A percentile compares a stretch with the other conserved stretches of the same genome.
Evolutionary conservation across 345 rosid genomes (phyloP).

Genomic region (Triadica sebifera): DNA sequence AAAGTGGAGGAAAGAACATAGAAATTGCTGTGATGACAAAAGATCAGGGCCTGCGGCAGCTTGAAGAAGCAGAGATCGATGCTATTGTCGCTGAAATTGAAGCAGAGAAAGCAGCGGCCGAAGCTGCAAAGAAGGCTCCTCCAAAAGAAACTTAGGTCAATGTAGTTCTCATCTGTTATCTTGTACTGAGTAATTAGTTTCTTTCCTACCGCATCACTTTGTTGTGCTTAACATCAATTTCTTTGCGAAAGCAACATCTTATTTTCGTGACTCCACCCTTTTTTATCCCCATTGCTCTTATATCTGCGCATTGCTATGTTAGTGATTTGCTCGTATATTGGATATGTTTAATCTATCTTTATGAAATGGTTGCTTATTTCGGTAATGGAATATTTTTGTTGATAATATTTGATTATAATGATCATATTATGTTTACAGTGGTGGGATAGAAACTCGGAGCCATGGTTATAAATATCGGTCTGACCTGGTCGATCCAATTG

Average conservation of each 20-base stretch:
- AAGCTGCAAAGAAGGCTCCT: slow-evolving; percentile 93
- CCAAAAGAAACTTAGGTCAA: slow-evolving; percentile 24
- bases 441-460: not conserved
- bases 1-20: slow-evolving; percentile 96
- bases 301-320: not conserved
- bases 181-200: slow-evolving; percentile 1
- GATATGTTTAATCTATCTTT: not conserved
- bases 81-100: slow-evolving; percentile 87
- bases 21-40: slow-evolving; percentile 90
- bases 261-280: not conserved
- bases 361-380: not conserved
- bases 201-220: not conserved
- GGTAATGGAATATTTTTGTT: not conserved
- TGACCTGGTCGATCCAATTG: too few relatives aligned
- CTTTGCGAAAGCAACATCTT: not conserved
- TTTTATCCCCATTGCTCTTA: too few relatives aligned
- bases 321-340: not conserved
- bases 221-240: not conserved
- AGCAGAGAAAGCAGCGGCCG: slow-evolving; percentile 94
- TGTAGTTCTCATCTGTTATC: not conserved
- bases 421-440: too few relatives aligned
- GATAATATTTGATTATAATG: not conserved
- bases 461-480: too few relatives aligned
- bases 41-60: slow-evolving; percentile 73
- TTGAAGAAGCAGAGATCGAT: slow-evolving; percentile 86